Base-by-base conservation (phyloP, 2,329 filamentous ascomycete genomes). In the Pyricularia grisea region DNA sequence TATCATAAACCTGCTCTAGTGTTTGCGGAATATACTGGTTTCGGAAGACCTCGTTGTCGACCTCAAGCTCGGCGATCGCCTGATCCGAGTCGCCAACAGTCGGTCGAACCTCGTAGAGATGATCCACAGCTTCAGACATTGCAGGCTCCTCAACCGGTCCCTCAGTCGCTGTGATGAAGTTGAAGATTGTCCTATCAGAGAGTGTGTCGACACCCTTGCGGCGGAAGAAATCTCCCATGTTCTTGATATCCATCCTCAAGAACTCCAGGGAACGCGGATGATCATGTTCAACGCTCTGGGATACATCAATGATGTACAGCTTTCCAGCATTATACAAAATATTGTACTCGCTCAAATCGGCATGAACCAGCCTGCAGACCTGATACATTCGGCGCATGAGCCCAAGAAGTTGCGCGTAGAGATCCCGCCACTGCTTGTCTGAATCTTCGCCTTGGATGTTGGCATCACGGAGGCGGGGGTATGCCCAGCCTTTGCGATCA, bases 291-390 rank as follows among this genome's bases (percentile, higher is more conserved):
- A 99, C 95, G 76, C 92, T 95, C 81, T 99, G 95, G 69, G 93
- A 97, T 63, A 99, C 95, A 79, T 99, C 95, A 78, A 99, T 99
- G 75, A 99, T 91, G 83, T 92, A 97, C 0, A 97, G 87, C 74
- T 87, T 88, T 70, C 87, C 84, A 69, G 93, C 85, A 81, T 97
- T 86, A 81, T 96, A 99, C 25, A 99, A 85, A 68, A 98, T 88
- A 76, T 99, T 99, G 87, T 99, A 99, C 84, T 99, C 95, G 83
- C 92, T 97, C 77, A 99, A 78, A 87, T 99, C 95, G 67, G 94
- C 95, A 77, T 99, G 95, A 0, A 99, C 94, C 9, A 99, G 88
- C 68, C 87, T 88, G 80, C 95, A 99, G 60, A 90, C 88, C 77
- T 97, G 94, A 80, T 97, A 98, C 84, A 99, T 90, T 70, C 89